A percentile compares a stretch with the other conserved stretches of the same genome.
phyloP scores from a whole-genome alignment of 768 basidiomycete genomes.

The Kwoniella shandongensis region DNA sequence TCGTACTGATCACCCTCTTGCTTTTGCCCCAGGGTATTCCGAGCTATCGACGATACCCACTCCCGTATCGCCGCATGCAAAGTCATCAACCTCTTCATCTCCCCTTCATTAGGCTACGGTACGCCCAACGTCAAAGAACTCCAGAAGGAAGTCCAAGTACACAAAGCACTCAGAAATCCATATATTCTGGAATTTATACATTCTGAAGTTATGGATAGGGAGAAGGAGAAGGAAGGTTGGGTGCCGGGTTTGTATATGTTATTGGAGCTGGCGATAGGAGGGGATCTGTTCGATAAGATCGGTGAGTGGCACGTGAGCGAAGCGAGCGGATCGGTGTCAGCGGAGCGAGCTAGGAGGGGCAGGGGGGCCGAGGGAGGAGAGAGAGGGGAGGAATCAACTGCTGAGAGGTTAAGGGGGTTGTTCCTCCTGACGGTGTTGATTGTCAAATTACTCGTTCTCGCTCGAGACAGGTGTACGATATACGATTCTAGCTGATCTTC shows the following conservation, averaged over 20 bases:
- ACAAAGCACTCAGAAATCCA: slow-evolving; percentile 70
- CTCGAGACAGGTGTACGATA: too few species aligned
- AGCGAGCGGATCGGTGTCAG: background rate
- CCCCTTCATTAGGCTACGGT: slow-evolving; percentile 28
- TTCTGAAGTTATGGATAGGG: slow-evolving; percentile 69
- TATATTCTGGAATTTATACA: slow-evolving; percentile 83
- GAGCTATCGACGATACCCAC: slow-evolving; percentile 66
- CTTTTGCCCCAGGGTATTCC: slow-evolving; percentile 69
- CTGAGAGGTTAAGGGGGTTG: too few species aligned
- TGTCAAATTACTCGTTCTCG: too few species aligned
- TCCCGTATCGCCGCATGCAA: slow-evolving; percentile 79
- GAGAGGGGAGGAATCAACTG: too few species aligned
- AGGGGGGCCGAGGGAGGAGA: too few species aligned
- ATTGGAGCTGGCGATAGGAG: slow-evolving; percentile 86
- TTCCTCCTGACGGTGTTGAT: too few species aligned
- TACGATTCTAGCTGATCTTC: slow-evolving; percentile 3
- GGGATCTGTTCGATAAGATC: slow-evolving; percentile 98
- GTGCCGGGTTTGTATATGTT: slow-evolving; percentile 87
- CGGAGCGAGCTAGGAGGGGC: too few species aligned
- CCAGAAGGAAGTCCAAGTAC: slow-evolving; percentile 90
- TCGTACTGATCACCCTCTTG: slow-evolving; percentile 1
- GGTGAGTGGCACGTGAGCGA: slow-evolving; percentile 59
- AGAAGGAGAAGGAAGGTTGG: slow-evolving; percentile 56
- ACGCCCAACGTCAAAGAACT: slow-evolving; percentile 71
- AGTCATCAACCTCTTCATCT: slow-evolving; percentile 61